phyloP scores from a whole-genome alignment of 2,329 filamentous ascomycete genomes.

The Aspergillus felis region DNA sequence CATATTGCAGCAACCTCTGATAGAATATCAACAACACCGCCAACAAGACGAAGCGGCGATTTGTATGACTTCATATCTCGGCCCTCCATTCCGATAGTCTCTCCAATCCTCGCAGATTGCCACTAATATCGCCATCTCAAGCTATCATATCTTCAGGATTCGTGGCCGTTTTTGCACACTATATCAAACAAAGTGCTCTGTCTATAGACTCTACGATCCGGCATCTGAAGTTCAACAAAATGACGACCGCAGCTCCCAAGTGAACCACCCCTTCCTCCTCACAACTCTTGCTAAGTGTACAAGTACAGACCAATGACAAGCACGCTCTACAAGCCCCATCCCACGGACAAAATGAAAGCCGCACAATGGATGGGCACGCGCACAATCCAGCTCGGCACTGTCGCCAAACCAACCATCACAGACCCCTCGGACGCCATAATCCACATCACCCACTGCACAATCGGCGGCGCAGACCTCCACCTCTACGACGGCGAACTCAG shows the following conservation, averaged over 20 bases:
- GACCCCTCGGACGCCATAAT: constrained; percentile 32
- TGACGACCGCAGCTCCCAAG: background rate
- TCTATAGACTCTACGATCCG: background rate
- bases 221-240: background rate
- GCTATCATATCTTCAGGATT: background rate
- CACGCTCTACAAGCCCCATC: constrained; percentile 18
- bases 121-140: background rate
- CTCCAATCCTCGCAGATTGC: background rate
- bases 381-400: constrained; percentile 25
- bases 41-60: background rate
- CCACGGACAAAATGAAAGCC: constrained; percentile 28
- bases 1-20: background rate
- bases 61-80: background rate
- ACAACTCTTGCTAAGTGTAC: background rate
- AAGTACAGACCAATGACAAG: background rate
- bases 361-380: constrained; percentile 27
- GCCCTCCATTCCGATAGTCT: background rate
- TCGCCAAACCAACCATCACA: constrained; percentile 32
- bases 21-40: background rate
- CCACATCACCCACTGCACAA: constrained; percentile 30
- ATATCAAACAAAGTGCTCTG: background rate
- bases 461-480: constrained; percentile 33
- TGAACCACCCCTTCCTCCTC: background rate
- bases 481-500: constrained; percentile 30
- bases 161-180: background rate